Conservation (phyloP, 2,329 filamentous ascomycete genomes). For the Penicillium sp. region DNA sequence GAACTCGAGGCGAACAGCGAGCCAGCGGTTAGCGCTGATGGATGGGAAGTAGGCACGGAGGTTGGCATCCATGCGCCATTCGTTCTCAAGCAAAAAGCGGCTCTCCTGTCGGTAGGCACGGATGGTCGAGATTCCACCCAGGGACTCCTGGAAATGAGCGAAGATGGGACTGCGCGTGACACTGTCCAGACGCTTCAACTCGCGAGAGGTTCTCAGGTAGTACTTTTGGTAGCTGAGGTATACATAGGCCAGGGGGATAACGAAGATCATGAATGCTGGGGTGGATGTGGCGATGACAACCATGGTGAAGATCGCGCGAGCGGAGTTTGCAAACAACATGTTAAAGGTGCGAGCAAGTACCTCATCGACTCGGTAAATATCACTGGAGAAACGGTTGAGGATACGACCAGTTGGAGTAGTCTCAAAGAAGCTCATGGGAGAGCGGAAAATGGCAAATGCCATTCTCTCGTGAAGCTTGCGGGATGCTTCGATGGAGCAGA, state of each 20-base stretch:
- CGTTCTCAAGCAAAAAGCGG: constrained; percentile 88
- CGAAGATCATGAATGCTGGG: constrained; percentile 77
- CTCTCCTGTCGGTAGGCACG: constrained; percentile 88
- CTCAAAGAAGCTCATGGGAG: constrained; percentile 98
- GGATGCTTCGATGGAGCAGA: constrained; percentile 98
- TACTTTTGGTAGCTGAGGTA: constrained; percentile 97
- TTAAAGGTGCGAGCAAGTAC: constrained; percentile 96
- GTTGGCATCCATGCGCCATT: constrained; percentile 96
- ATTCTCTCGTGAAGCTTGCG: constrained; percentile 95
- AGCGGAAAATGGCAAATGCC: constrained; percentile 95
- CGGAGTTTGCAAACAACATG: constrained; percentile 83
- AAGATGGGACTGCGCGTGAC: constrained; percentile 95
- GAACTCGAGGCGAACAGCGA: constrained; percentile 92
- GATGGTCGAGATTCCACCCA: constrained; percentile 92
- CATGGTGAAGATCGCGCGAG: constrained; percentile 78
- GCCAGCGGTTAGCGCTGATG: constrained; percentile 90
- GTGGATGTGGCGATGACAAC: constrained; percentile 80
- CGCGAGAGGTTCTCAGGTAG: constrained; percentile 92
- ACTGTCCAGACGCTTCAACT: constrained; percentile 93
- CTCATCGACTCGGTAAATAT: constrained; percentile 74
- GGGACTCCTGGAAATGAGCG: constrained; percentile 96
- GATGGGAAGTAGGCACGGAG: constrained; percentile 93
- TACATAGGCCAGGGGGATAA: constrained; percentile 75
- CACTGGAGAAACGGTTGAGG: constrained; percentile 88
- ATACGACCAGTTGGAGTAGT: constrained; percentile 96